Evolutionary conservation across 805 yeast genomes (phyloP), one percentile per base, ranked within the genome.

Genomic region (Yarrowia yakushimensis): DNA sequence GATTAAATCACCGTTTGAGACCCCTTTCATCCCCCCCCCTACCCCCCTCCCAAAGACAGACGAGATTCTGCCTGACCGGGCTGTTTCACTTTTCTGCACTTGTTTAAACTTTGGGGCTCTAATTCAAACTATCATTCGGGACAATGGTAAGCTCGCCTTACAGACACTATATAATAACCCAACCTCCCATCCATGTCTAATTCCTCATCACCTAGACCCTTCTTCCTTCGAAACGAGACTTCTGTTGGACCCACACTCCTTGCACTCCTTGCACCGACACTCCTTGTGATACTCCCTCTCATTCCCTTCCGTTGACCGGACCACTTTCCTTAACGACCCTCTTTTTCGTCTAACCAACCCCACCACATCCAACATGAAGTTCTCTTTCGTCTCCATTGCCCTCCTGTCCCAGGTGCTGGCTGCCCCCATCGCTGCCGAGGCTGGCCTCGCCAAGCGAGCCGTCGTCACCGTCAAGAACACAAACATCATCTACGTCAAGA

Each of bases 401-500:
- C 43, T 36, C 36, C 43, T 45, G 31, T 22, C 62, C 41, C 54
- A 42, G 43, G 52, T 42, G 12, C 45, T 45, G 31, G 54, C 54
- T 28, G 62, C 62, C 62, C 54, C 62, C 55, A 59, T 43, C 42
- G 62, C 43, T 25, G 34, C 23, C 43, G 45, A 59, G 42, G 62
- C 62, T 45, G 62, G 62, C 43, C 62, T 63, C 42, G 46, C 37
- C 20, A 63, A 63, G 63, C 63, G 65, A 18, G 65, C 60, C 33
- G 17, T 60, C 18, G 64, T 63, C 22, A 59, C 64, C 27, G 63
- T 50, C 39, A 28, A 34, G 42, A 50, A 63, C 39, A 68, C 70
- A 46, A 55, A 60, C 42, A 61, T 61, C 23, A 63, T 67, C 37
- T 69, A 66, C 66, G 65, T 66, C 55, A 60, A 69, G 52, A 68